Evolutionary conservation across 208 protist species (phyloP).

Genomic region (Acanthamoeba castellanii): DNA sequence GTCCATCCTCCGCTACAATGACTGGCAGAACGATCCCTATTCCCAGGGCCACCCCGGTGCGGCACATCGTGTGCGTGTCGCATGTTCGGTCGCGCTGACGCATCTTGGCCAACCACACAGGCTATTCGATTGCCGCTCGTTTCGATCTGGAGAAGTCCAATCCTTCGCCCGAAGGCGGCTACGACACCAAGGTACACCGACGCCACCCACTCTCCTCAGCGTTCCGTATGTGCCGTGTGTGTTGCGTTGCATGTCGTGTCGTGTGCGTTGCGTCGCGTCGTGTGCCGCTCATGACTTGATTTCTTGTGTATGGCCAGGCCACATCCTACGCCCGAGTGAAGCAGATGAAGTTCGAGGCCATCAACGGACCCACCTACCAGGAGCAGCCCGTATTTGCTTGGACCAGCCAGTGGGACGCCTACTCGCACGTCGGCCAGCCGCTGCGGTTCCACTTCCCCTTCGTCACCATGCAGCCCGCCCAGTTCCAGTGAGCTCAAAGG

Average conservation of each 20-base stretch:
- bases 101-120: neutral
- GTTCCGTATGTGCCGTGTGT: no score
- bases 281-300: neutral
- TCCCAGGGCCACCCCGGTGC: conserved; percentile 71
- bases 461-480: conserved; percentile 53
- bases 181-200: conserved; percentile 79
- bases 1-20: conserved; percentile 81
- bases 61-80: no score
- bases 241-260: no score
- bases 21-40: conserved; percentile 78
- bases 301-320: neutral
- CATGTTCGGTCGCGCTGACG: no score
- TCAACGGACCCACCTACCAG: conserved; percentile 76
- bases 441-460: conserved; percentile 72
- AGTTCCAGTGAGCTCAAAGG: neutral
- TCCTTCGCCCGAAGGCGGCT: conserved; percentile 69
- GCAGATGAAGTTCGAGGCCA: conserved; percentile 25
- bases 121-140: conserved; percentile 78
- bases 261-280: no score
- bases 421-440: conserved; percentile 76
- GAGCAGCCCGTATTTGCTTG: conserved; percentile 72
- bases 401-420: neutral
- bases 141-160: conserved; percentile 73
- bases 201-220: no score
- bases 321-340: conserved; percentile 51